A percentile compares a stretch with the other conserved stretches of the same genome.
Evolutionary conservation across 116 monocot genomes (phyloP).

Genomic region (Trichopus zeylanicus): DNA sequence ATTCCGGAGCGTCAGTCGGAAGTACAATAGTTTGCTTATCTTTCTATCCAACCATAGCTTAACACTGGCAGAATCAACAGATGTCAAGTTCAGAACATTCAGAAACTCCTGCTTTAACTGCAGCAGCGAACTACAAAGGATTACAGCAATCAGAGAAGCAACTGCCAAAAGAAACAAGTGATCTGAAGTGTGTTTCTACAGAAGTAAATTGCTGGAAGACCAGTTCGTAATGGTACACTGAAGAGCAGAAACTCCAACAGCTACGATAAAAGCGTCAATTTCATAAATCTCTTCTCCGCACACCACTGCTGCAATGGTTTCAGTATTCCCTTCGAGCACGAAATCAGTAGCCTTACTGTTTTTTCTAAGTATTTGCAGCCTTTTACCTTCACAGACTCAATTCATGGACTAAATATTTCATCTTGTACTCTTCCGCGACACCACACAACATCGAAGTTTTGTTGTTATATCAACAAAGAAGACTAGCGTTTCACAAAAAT

Average conservation of each 20-base stretch:
- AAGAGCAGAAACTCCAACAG: conserved; percentile 45
- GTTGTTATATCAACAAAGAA: conserved; percentile 19
- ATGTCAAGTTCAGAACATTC: conserved; percentile 40
- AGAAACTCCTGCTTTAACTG: conserved; percentile 47
- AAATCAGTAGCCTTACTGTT: conserved; percentile 33
- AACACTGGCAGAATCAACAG: conserved; percentile 42
- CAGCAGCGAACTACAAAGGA: conserved; percentile 40
- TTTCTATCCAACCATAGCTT: conserved; percentile 73
- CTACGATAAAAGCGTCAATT: conserved; percentile 56
- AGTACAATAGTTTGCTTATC: conserved; percentile 18
- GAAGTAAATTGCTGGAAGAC: conserved; percentile 15
- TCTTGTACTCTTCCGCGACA: conserved; percentile 49
- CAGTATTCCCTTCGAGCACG: conserved; percentile 28
- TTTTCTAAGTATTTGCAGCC: conserved; percentile 41
- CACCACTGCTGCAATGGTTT: conserved; percentile 37
- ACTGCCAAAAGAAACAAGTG: not conserved
- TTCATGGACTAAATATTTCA: conserved; percentile 50
- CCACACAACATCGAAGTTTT: conserved; percentile 67
- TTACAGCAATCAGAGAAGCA: conserved; percentile 9
- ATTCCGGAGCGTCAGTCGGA: not conserved
- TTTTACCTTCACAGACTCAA: conserved; percentile 27
- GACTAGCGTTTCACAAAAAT: not conserved
- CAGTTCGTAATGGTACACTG: conserved; percentile 43
- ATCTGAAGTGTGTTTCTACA: no score
- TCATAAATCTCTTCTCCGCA: conserved; percentile 42